Evolutionary conservation across 768 basidiomycete species (phyloP).

Genomic region (Serpula lacrymans): DNA sequence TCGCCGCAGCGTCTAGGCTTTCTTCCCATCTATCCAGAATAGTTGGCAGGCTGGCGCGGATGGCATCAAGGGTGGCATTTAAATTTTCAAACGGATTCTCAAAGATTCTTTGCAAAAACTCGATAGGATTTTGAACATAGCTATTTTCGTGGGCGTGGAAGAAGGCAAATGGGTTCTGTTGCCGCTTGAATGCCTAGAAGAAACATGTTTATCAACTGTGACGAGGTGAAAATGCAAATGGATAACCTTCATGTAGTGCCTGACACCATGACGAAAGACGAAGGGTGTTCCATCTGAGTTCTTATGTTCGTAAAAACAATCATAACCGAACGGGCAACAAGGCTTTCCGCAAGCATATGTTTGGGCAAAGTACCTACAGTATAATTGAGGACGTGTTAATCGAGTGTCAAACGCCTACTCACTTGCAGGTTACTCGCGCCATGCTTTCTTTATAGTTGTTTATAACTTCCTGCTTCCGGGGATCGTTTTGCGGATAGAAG

Average conservation of each 20-base stretch:
- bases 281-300: slow-evolving; percentile 64
- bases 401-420: slow-evolving; percentile 27
- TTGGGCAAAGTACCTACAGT: slow-evolving; percentile 56
- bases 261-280: slow-evolving; percentile 52
- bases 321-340: slow-evolving; percentile 74
- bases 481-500: slow-evolving; percentile 54
- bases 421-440: slow-evolving; percentile 68
- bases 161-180: slow-evolving; percentile 15
- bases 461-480: slow-evolving; percentile 48
- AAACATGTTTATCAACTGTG: slow-evolving; percentile 28
- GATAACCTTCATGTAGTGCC: slow-evolving; percentile 51
- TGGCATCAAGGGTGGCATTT: slow-evolving; percentile 37
- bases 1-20: slow-evolving; percentile 3
- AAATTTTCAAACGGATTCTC: slow-evolving; percentile 41
- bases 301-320: slow-evolving; percentile 77
- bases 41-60: slow-evolving; percentile 29
- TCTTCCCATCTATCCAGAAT: slow-evolving; percentile 20
- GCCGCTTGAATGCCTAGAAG: slow-evolving; percentile 22
- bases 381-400: neutral
- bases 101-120: slow-evolving; percentile 51
- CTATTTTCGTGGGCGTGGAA: slow-evolving; percentile 30
- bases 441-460: slow-evolving; percentile 71
- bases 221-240: neutral
- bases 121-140: slow-evolving; percentile 21
- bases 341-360: slow-evolving; percentile 43